Evolutionary conservation across 1,284 basidiomycete species (phyloP).

Genomic region (Ustilago curta): DNA sequence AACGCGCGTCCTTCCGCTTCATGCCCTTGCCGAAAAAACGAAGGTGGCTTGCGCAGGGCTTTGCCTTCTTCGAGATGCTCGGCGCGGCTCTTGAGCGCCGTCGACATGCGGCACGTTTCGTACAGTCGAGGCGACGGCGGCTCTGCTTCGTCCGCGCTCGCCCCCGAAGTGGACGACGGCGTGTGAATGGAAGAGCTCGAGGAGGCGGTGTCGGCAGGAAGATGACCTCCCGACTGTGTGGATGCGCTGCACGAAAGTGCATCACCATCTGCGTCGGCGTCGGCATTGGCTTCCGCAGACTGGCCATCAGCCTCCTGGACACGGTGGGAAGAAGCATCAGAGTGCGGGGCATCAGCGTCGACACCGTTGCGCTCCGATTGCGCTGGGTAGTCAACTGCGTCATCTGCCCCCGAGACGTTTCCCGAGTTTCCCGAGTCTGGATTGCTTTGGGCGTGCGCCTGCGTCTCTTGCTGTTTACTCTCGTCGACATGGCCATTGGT

Average conservation of each 20-base stretch:
- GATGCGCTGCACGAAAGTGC: constrained; percentile 48
- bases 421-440: constrained; percentile 55
- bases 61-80: constrained; percentile 37
- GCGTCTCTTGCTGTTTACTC: neutral
- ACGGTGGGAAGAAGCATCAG: constrained; percentile 4
- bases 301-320: neutral
- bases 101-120: constrained; percentile 36
- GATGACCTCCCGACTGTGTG: constrained; percentile 35
- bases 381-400: constrained; percentile 26
- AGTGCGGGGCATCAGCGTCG: constrained; percentile 43
- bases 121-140: constrained; percentile 41
- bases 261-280: constrained; percentile 13
- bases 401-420: constrained; percentile 58
- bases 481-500: constrained; percentile 10
- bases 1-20: constrained; percentile 50
- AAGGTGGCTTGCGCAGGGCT: constrained; percentile 36
- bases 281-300: constrained; percentile 7
- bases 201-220: constrained; percentile 41
- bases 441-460: neutral
- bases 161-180: constrained; percentile 44
- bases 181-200: constrained; percentile 49
- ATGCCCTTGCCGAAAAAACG: constrained; percentile 61
- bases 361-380: constrained; percentile 17
- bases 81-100: constrained; percentile 33
- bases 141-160: constrained; percentile 51